Conservation (phyloP, 805 yeast genomes). For the Saturnispora mendoncae region DNA sequence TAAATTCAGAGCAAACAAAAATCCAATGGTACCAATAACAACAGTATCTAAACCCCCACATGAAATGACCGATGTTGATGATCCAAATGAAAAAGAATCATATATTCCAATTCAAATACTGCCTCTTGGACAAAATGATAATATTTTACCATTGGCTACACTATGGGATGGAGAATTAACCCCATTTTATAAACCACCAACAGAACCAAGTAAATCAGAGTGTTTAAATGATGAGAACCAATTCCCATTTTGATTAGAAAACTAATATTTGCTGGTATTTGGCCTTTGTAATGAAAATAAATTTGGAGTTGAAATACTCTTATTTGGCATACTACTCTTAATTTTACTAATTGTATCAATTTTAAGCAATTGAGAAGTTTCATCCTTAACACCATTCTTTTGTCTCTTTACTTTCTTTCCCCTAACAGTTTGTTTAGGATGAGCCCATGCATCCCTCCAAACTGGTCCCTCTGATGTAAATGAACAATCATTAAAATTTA, state of each 20-base stretch:
- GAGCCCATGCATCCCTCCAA: conserved; percentile 24
- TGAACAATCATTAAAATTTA: conserved; percentile 42
- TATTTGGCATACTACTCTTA: conserved; percentile 5
- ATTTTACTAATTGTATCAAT: conserved; percentile 8
- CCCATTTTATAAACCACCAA: conserved; percentile 3
- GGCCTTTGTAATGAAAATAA: conserved; percentile 2
- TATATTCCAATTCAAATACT: too few relatives aligned
- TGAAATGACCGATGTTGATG: background rate
- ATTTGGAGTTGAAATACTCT: conserved; percentile 7
- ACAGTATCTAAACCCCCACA: background rate
- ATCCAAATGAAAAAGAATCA: background rate
- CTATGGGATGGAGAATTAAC: background rate
- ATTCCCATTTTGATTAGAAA: background rate
- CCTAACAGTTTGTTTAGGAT: conserved; percentile 3
- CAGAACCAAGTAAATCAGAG: background rate
- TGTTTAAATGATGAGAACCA: conserved; percentile 1
- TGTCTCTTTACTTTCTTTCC: background rate
- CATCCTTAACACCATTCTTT: background rate
- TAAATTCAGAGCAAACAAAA: background rate
- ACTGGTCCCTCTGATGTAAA: conserved; percentile 29
- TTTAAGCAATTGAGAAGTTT: conserved; percentile 3
- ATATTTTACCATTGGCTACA: background rate
- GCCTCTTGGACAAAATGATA: background rate
- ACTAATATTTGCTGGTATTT: background rate
- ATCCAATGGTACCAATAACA: background rate